Evolutionary conservation across 768 basidiomycete genomes (phyloP).

Genomic region (Termitomyces sp.): DNA sequence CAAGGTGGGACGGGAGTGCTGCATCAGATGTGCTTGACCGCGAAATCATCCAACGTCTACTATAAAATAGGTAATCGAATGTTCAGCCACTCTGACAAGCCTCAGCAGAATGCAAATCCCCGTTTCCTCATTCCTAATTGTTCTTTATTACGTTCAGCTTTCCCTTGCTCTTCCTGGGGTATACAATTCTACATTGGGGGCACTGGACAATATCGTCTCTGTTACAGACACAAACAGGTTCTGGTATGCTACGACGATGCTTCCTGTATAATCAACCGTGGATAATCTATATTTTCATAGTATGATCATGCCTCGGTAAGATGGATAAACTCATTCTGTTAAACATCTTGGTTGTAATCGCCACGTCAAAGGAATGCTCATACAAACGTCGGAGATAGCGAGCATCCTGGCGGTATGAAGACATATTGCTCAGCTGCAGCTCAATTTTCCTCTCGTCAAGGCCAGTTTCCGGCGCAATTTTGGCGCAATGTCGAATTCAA

Average conservation of each 20-base stretch:
- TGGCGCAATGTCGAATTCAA: constrained; percentile 46
- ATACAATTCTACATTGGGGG: constrained; percentile 12
- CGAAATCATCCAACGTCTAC: background rate
- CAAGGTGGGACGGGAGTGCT: background rate
- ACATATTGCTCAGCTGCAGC: constrained; percentile 46
- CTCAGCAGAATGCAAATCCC: background rate
- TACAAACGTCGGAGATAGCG: constrained; percentile 48
- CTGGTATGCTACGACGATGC: constrained; percentile 30
- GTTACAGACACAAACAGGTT: constrained; percentile 35
- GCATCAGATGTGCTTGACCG: background rate
- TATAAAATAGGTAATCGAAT: background rate
- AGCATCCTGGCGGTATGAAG: constrained; percentile 49
- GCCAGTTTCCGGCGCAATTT: constrained; percentile 38
- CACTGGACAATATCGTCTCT: constrained; percentile 45
- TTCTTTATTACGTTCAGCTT: background rate
- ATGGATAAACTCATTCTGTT: background rate
- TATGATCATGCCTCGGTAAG: constrained; percentile 43
- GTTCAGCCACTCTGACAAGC: background rate
- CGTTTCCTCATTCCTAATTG: background rate
- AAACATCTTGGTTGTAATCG: background rate
- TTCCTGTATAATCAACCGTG: background rate
- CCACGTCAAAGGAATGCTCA: constrained; percentile 29
- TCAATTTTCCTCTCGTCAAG: constrained; percentile 31
- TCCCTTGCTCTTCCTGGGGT: background rate
- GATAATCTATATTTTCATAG: constrained; percentile 13